Conservation (phyloP, 768 basidiomycete genomes). For the Boletus sp. region DNA sequence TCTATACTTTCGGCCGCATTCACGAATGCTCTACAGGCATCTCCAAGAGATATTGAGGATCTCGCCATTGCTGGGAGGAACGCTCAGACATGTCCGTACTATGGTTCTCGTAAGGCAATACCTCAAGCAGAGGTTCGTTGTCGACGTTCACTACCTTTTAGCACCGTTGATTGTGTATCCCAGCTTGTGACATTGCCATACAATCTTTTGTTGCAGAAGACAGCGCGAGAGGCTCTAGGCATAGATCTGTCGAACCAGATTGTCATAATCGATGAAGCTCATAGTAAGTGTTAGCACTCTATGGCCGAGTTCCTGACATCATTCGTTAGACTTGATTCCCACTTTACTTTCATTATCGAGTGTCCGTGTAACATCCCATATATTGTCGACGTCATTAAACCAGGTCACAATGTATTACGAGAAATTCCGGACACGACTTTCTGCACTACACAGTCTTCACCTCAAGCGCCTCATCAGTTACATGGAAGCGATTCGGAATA, state of each 20-base stretch:
- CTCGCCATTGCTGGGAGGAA: constrained; percentile 71
- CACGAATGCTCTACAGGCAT: constrained; percentile 51
- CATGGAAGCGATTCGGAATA: constrained; percentile 65
- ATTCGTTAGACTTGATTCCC: constrained; percentile 72
- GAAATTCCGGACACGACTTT: constrained; percentile 76
- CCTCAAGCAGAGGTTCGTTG: constrained; percentile 79
- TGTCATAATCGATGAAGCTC: constrained; percentile 93
- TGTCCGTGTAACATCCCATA: constrained; percentile 53
- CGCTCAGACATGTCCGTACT: constrained; percentile 84
- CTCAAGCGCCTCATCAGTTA: constrained; percentile 77
- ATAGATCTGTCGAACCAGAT: constrained; percentile 84
- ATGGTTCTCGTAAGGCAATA: constrained; percentile 84
- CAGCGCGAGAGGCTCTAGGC: constrained; percentile 81
- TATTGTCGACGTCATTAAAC: constrained; percentile 58
- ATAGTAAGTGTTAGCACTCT: constrained; percentile 58
- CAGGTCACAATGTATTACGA: constrained; percentile 79
- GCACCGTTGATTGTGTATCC: neutral
- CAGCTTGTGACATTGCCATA: constrained; percentile 93
- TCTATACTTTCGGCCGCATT: neutral
- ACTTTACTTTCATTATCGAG: constrained; percentile 88
- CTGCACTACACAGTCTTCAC: constrained; percentile 69
- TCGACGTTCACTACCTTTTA: neutral
- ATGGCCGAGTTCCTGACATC: neutral
- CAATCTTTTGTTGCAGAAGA: constrained; percentile 81
- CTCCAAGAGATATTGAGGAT: constrained; percentile 93